Evolutionary conservation across 2,329 filamentous ascomycete species (phyloP), one percentile per base, ranked within the genome.

Genomic region (Colletotrichum lentis): DNA sequence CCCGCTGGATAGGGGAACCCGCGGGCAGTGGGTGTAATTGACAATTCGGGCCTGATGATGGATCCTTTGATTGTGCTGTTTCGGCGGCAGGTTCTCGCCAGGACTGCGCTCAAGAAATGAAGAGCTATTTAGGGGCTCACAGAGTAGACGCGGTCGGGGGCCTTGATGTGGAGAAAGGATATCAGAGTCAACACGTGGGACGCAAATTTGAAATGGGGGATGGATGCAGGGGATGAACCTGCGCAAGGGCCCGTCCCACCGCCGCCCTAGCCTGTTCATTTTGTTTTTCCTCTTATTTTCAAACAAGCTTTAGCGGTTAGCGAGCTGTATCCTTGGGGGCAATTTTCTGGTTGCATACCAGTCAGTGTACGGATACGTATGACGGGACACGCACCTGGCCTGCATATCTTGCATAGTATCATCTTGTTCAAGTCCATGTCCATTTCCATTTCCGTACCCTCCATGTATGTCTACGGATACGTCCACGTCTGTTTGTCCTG

Each of bases 121-220:
- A 41, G 5, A 46, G 41, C 20, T n/a, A 24, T 18, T 35, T 8
- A 20, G 44, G 14, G 31, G n/a, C n/a, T n/a, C n/a, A n/a, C n/a
- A n/a, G n/a, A n/a, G n/a, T n/a, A n/a, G n/a, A n/a, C n/a, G n/a
- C n/a, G n/a, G n/a, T n/a, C n/a, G n/a, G n/a, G n/a, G n/a, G n/a
- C 27, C 27, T 8, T 39, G 56, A 53, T 62, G 64, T 41, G 31
- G 64, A 64, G 65, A 35, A 14, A 35, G 39, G 47, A 47, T 41
- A 27, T 31, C 59, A 46, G 35, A 24, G 24, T 20, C 62, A 46
- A 54, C 65, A 68, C 61, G 65, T 65, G 65, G 65, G 6, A 31
- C 14, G 18, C 31, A 39, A 24, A 49, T n/a, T n/a, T n/a, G n/a
- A n/a, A n/a, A n/a, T 22, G 18, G 16, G 16, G 27, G 18, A 46